Conservation (phyloP, 139 green algal genomes). For the Parachlorella kessleri region DNA sequence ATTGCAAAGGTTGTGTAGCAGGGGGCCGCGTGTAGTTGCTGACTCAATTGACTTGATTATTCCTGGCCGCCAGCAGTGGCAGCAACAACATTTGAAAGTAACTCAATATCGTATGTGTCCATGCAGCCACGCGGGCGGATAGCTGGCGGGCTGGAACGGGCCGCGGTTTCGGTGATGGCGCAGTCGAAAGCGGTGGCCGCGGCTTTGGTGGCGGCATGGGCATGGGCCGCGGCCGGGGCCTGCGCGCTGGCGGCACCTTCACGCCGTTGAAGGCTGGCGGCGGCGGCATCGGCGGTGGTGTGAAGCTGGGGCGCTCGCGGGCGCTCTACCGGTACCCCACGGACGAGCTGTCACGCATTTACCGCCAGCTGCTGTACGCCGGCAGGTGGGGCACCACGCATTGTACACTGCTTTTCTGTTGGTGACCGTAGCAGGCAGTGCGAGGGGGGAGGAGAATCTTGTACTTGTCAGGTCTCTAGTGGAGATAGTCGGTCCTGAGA, state of each 20-base stretch:
- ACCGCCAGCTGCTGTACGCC: constrained; percentile 37
- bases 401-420: no score
- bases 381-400: constrained; percentile 30
- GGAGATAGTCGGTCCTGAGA: no score
- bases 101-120: background rate
- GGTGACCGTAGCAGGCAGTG: no score
- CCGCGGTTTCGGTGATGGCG: background rate
- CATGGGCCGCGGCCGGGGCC: constrained; percentile 25
- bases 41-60: no score
- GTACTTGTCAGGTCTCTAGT: no score
- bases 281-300: constrained; percentile 20
- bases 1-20: no score
- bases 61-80: no score
- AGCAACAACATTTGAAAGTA: no score
- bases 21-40: no score
- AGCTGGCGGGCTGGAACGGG: constrained; percentile 22
- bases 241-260: background rate
- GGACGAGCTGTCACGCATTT: constrained; percentile 33
- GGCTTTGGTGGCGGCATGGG: constrained; percentile 47
- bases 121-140: constrained; percentile 8
- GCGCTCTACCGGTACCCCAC: constrained; percentile 30
- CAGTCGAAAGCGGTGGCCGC: constrained; percentile 27
- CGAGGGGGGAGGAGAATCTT: no score
- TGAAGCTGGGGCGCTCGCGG: constrained; percentile 17
- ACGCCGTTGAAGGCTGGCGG: background rate